phyloP scores from a whole-genome alignment of 306 rosid genomes.

The Fagus sylvatica region DNA sequence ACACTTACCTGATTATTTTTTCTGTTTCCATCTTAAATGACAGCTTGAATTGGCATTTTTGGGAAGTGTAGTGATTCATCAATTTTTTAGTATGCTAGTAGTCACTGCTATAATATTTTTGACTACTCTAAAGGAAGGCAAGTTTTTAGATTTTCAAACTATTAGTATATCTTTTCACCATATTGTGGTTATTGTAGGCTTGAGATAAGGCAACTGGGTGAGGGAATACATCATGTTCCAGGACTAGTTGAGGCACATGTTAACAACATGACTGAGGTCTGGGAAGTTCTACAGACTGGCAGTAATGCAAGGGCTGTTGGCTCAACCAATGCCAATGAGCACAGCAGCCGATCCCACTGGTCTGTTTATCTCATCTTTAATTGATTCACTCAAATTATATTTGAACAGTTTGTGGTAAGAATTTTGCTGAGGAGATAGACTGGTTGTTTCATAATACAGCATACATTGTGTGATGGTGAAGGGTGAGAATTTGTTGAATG shows the following conservation, averaged over 20 bases:
- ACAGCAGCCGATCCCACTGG: conserved; percentile 97
- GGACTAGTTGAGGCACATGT: conserved; percentile 92
- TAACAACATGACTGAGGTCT: conserved; percentile 79
- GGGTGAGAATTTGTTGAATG: conserved; percentile 87
- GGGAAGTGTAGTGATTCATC: too few species aligned
- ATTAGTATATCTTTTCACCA: conserved; percentile 10
- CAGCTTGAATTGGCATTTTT: neutral
- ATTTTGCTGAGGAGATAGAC: conserved; percentile 23
- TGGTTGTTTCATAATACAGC: conserved; percentile 46
- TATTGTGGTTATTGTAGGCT: conserved; percentile 52
- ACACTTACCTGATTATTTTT: neutral
- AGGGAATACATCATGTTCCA: conserved; percentile 89
- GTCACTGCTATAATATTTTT: neutral
- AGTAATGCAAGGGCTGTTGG: conserved; percentile 94
- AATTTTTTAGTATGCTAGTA: neutral
- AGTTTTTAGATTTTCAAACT: conserved; percentile 6
- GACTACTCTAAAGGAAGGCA: neutral
- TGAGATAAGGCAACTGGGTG: conserved; percentile 82
- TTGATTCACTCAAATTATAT: neutral
- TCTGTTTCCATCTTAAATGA: neutral
- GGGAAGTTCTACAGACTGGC: conserved; percentile 97
- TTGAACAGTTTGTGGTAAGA: conserved; percentile 2
- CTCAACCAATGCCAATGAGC: conserved; percentile 90
- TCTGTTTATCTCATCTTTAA: conserved; percentile 28
- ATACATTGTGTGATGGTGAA: conserved; percentile 98